Evolutionary conservation across 192 early-diverging fungal genomes (phyloP).

Genomic region (Geranomyces variabilis): DNA sequence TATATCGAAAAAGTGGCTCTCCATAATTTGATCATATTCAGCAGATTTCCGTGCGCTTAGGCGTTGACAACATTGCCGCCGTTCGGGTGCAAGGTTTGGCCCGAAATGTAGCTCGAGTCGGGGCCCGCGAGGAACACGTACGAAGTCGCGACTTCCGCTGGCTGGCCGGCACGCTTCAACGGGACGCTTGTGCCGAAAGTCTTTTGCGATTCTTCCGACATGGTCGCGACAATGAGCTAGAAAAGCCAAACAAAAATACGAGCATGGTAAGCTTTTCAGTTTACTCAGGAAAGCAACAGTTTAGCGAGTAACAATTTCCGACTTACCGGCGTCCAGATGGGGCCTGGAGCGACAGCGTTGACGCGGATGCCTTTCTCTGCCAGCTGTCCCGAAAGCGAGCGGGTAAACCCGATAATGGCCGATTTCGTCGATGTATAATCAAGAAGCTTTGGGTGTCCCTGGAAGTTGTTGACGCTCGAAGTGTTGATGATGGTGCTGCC

Average conservation of each 20-base stretch:
- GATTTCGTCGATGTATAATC: constrained; percentile 41
- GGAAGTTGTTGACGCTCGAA: constrained; percentile 14
- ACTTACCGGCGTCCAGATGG: constrained; percentile 25
- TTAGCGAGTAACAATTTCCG: too few relatives aligned
- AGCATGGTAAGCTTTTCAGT: too few relatives aligned
- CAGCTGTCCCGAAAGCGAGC: constrained; percentile 37
- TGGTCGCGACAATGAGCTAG: constrained; percentile 19
- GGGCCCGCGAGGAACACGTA: constrained; percentile 31
- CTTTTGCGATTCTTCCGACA: constrained; percentile 18
- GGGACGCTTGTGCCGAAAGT: constrained; percentile 19
- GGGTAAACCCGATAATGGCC: constrained; percentile 41
- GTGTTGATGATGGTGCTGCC: constrained; percentile 34
- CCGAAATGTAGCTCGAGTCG: constrained; percentile 27
- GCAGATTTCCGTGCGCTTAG: neutral
- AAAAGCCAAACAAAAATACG: neutral
- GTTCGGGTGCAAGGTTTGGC: constrained; percentile 28
- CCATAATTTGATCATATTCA: too few relatives aligned
- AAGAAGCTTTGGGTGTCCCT: constrained; percentile 22
- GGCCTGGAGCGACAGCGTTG: constrained; percentile 41
- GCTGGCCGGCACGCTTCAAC: constrained; percentile 38
- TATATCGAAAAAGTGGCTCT: too few relatives aligned
- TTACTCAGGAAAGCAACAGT: too few relatives aligned
- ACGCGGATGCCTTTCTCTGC: constrained; percentile 44
- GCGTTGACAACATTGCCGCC: constrained; percentile 21
- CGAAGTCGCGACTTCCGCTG: constrained; percentile 40